Evolutionary conservation across 257 asterid genomes (phyloP), one percentile per base, ranked within the genome.

Genomic region (Paraleonurus japonicus): DNA sequence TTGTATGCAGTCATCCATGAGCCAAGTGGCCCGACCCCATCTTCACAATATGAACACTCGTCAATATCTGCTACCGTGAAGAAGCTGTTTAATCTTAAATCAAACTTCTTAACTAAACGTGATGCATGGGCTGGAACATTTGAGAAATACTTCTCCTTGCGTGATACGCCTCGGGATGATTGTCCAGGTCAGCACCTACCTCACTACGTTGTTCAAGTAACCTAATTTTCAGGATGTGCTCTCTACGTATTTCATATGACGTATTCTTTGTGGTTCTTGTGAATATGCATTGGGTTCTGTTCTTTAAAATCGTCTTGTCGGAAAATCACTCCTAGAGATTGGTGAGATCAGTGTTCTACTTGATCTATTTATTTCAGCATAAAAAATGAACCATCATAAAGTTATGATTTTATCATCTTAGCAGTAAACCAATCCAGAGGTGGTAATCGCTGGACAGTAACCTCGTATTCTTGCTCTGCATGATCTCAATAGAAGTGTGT

Each of bases 71-170:
- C 97, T 39, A 93, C 98, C 2, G 95, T 93, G 79, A 93, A 89
- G 90, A 90, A 84, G 76, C 92, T 93, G 60, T 93, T 94, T 69
- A 90, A 89, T 77, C 86, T 94, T 28, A 77, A 80, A 23, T 94
- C 98, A 0, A 94, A 90, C 72, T 93, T 90, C 81, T 73, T 93
- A 83, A 93, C 97, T 54, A 93, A 89, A 81, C 82, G 98, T 79
- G 98, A 93, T 64, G 97, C 96, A 2, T 90, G 98, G 98, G 98
- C 98, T 78, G 98, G 96, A 69, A 90, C 95, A 54, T 93, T 93
- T 24, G 98, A 90, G 79, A 85, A 82, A 60, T 82, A 80, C 89
- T 84, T 93, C 50, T 68, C 43, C 74, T 37, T 80, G 60, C 97
- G 98, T 1, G 77, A 84, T 57, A 84, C 96, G 78, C 98, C 98